Evolutionary conservation across 495 filamentous ascomycete species (phyloP), one percentile per base, ranked within the genome.

Genomic region (Neurospora africana): DNA sequence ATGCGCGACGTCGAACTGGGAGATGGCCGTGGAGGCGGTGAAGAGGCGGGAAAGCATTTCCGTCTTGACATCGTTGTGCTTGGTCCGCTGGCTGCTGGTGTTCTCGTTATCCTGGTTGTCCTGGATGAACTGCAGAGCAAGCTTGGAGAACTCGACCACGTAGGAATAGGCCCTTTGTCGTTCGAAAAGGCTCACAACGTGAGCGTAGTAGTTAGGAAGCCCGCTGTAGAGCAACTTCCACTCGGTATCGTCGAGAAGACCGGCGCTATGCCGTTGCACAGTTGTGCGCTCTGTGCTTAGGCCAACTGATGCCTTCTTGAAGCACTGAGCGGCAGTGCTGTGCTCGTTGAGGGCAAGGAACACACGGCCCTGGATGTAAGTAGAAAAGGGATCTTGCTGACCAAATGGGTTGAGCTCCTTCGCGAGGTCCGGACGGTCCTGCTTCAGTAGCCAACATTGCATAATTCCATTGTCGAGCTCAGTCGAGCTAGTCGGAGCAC

Each of bases 41-140:
- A 98, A 99, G 4, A 97, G 86, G 35, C 93, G 91, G 36, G 87
- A 88, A 30, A 95, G 90, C 73, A 97, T 86, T 71, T 97, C 93
- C 1, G 86, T 89, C 68, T 83, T 82, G 73, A 80, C 75, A 9
- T 53, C 58, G 23, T 65, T 65, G 15, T 65, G 53, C 27, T 65
- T 65, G 8, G 53, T 8, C 53, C 27, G 53, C 27, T 65, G 53
- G 15, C 53, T 65, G 27, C 53, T 65, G 53, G 53, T 33, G 8
- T 73, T 74, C 1, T 75, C 81, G 72, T 84, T 82, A 70, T 86
- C 83, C 30, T 79, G 82, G 70, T 72, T 79, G 47, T 77, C 77
- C 6, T 79, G 78, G 30, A 80, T 77, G 71, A 91, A 90, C 75
- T 94, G 88, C 58, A 98, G 82, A 30, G 92, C 91, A 36, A 95